Percentiles rank a stretch among this genome's conserved stretches.
These are phyloP conservation scores for Trichosporon coremiiforme DNA, from an alignment of 1,284 basidiomycete species.

Conservation along the genomic window DNA sequence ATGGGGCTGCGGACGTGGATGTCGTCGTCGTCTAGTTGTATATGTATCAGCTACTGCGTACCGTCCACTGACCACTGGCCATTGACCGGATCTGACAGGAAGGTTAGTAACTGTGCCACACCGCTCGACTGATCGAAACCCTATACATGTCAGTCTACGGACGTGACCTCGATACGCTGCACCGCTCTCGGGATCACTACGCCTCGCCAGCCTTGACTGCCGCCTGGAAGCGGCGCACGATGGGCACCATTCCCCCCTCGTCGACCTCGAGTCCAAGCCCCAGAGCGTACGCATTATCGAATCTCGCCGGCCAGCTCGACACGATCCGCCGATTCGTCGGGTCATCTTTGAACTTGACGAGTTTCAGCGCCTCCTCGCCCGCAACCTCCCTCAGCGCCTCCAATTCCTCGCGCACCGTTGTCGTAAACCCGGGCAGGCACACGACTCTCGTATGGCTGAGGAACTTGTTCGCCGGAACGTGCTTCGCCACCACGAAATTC, in stretches of 20 bases:
- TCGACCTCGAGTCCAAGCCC: slow-evolving; percentile 52
- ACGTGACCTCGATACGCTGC: too few relatives aligned
- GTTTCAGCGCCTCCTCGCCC: slow-evolving; percentile 49
- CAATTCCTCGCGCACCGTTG: slow-evolving; percentile 52
- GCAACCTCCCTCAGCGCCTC: slow-evolving; percentile 52
- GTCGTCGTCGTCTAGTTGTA: slow-evolving; percentile 28
- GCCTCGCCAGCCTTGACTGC: slow-evolving; percentile 20
- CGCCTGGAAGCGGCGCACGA: slow-evolving; percentile 54
- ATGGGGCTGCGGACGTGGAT: slow-evolving; percentile 25
- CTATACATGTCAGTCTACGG: not conserved
- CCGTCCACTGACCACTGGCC: too few relatives aligned
- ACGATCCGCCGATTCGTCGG: slow-evolving; percentile 55
- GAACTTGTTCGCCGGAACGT: slow-evolving; percentile 60
- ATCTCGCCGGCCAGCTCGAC: slow-evolving; percentile 52
- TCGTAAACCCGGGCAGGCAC: slow-evolving; percentile 55
- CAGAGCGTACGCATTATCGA: slow-evolving; percentile 52
- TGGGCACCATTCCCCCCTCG: slow-evolving; percentile 54
- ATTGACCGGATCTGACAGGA: too few relatives aligned
- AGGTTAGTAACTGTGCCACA: too few relatives aligned
- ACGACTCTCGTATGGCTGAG: slow-evolving; percentile 60
- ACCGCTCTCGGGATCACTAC: not conserved
- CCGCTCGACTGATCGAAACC: too few relatives aligned
- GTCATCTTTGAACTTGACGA: slow-evolving; percentile 55
- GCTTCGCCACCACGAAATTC: slow-evolving; percentile 63
- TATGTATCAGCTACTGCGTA: not conserved